These are phyloP conservation scores for Sarocladiaceae sp. DNA, from an alignment of 2,329 filamentous ascomycete genomes.

Conservation along the genomic window DNA sequence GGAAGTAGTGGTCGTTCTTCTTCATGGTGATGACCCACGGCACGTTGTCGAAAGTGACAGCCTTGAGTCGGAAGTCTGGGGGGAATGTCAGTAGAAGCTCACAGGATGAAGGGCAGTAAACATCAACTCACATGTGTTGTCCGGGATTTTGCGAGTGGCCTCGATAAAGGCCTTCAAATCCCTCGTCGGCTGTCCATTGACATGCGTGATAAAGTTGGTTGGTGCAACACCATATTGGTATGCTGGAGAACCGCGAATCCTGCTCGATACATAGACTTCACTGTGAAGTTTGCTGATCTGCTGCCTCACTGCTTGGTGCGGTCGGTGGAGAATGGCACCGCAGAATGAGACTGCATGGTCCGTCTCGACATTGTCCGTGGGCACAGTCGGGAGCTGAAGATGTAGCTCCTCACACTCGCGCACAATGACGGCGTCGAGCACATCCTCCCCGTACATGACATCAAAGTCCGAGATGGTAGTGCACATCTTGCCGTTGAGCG, in stretches of 20 bases:
- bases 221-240: slow-evolving; percentile 90
- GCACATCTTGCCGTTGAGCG: slow-evolving; percentile 84
- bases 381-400: slow-evolving; percentile 75
- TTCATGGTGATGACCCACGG: slow-evolving; percentile 99
- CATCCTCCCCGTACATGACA: slow-evolving; percentile 87
- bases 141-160: slow-evolving; percentile 79
- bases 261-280: slow-evolving; percentile 89
- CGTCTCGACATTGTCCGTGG: slow-evolving; percentile 87
- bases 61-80: slow-evolving; percentile 83
- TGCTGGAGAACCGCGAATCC: slow-evolving; percentile 73
- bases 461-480: slow-evolving; percentile 91
- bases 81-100: neutral
- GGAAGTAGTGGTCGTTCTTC: slow-evolving; percentile 97
- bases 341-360: slow-evolving; percentile 90
- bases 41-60: slow-evolving; percentile 97
- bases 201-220: slow-evolving; percentile 95
- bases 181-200: slow-evolving; percentile 81
- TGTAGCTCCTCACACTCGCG: slow-evolving; percentile 74
- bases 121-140: slow-evolving; percentile 72
- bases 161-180: slow-evolving; percentile 75
- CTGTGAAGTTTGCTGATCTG: slow-evolving; percentile 96
- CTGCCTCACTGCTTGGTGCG: slow-evolving; percentile 92
- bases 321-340: slow-evolving; percentile 84
- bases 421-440: slow-evolving; percentile 78
- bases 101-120: neutral